A percentile compares a stretch with the other conserved stretches of the same genome.
These are phyloP conservation scores for Termitomyces sp. DNA, from an alignment of 768 basidiomycete genomes.

Conservation along the genomic window DNA sequence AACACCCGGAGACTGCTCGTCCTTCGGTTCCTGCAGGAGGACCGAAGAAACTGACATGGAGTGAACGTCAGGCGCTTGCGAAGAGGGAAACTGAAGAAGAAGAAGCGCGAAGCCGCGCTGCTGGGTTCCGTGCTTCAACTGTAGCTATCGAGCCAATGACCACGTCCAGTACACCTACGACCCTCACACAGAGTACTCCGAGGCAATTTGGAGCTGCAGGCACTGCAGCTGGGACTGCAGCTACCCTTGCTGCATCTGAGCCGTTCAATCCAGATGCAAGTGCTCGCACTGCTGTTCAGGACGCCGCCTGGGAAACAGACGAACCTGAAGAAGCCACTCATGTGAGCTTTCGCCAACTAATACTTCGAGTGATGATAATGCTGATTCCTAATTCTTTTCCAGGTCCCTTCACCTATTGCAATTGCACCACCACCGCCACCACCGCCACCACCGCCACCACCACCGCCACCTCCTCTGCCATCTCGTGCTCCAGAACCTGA, in stretches of 20 bases:
- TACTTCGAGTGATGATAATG: not conserved
- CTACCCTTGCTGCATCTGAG: constrained; percentile 25
- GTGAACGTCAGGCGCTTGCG: constrained; percentile 84
- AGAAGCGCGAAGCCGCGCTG: constrained; percentile 54
- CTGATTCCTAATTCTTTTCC: constrained; percentile 15
- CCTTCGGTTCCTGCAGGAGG: constrained; percentile 28
- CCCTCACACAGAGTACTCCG: constrained; percentile 27
- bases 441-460: constrained; percentile 19
- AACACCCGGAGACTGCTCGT: constrained; percentile 31
- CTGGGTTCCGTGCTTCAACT: constrained; percentile 37
- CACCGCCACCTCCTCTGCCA: constrained; percentile 34
- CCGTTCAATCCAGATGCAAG: constrained; percentile 13
- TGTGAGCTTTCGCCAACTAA: constrained; percentile 17
- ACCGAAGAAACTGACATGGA: constrained; percentile 87
- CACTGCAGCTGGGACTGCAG: constrained; percentile 26
- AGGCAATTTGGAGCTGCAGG: constrained; percentile 39
- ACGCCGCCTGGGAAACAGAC: constrained; percentile 25
- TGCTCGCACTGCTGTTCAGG: constrained; percentile 24
- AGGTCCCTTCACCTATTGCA: constrained; percentile 33
- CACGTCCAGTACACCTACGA: constrained; percentile 40
- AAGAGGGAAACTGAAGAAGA: constrained; percentile 85
- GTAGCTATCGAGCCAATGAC: constrained; percentile 29
- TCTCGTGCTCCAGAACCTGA: constrained; percentile 23
- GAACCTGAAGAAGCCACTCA: constrained; percentile 22
- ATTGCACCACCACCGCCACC: constrained; percentile 16